These are phyloP conservation scores for Leishmania tropica DNA, from an alignment of 208 protist genomes.

Conservation along the genomic window DNA sequence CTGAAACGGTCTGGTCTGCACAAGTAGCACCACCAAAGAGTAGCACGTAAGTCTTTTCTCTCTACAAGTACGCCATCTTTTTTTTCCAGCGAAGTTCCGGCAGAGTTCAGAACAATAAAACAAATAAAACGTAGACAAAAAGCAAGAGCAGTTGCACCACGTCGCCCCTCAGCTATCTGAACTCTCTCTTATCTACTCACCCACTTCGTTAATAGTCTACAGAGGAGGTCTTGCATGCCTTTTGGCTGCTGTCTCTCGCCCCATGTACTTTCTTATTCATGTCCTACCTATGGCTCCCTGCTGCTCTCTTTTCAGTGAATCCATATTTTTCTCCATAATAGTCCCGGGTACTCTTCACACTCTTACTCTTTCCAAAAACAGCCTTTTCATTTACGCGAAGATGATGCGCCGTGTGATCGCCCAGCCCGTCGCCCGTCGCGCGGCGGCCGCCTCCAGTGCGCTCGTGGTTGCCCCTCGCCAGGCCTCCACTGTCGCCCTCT, in stretches of 20 bases:
- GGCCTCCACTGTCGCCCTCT: slow-evolving; percentile 88
- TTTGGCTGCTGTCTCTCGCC: not conserved
- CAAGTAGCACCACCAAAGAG: slow-evolving; percentile 41
- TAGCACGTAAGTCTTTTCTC: slow-evolving; percentile 8
- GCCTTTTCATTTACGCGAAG: slow-evolving; percentile 18
- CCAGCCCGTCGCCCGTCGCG: slow-evolving; percentile 63
- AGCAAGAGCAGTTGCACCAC: not conserved
- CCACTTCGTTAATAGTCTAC: not conserved
- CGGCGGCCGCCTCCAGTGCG: slow-evolving; percentile 39
- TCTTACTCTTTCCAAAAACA: slow-evolving; percentile 6
- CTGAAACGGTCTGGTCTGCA: slow-evolving; percentile 68
- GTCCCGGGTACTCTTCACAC: not conserved
- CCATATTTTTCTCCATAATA: not conserved
- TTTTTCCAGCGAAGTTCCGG: not conserved
- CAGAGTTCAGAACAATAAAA: not conserved
- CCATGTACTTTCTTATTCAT: not conserved
- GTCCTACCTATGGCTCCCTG: not conserved
- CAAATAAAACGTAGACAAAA: not conserved
- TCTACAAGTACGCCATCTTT: not conserved
- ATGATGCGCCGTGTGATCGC: slow-evolving; percentile 88
- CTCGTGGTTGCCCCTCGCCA: slow-evolving; percentile 54
- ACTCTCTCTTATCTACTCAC: not conserved
- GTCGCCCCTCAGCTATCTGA: not conserved
- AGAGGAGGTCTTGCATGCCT: not conserved
- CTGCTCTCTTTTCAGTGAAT: not conserved